These are phyloP conservation scores for Neurospora discreta DNA, from an alignment of 495 filamentous ascomycete species.

Conservation along the genomic window DNA sequence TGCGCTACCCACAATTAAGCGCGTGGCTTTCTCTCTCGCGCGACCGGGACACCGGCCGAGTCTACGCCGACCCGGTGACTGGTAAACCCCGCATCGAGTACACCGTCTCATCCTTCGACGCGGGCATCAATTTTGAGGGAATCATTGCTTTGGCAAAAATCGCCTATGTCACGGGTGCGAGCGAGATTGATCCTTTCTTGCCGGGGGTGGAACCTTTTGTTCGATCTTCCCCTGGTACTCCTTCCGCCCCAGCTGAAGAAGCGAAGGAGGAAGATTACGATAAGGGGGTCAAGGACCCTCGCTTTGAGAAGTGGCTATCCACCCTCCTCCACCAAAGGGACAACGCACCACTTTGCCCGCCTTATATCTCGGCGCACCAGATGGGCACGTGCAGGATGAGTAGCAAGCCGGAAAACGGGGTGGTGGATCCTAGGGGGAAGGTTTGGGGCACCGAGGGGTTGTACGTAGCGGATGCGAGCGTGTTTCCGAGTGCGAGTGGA, in stretches of 20 bases:
- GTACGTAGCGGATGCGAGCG: conserved; percentile 76
- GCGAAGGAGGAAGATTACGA: conserved; percentile 30
- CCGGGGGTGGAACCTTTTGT: conserved; percentile 56
- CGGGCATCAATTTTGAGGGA: conserved; percentile 56
- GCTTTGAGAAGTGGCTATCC: conserved; percentile 57
- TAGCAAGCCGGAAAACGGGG: conserved; percentile 43
- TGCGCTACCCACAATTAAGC: conserved; percentile 51
- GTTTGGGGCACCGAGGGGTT: conserved; percentile 68
- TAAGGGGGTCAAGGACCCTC: conserved; percentile 13
- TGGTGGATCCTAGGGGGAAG: conserved; percentile 62
- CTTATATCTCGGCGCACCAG: conserved; percentile 61
- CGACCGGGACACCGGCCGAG: conserved; percentile 60
- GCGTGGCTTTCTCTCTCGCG: conserved; percentile 59
- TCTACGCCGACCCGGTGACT: conserved; percentile 62
- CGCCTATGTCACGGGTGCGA: conserved; percentile 63
- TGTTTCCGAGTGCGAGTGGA: conserved; percentile 81
- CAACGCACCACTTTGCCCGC: conserved; percentile 37
- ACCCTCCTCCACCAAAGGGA: conserved; percentile 42
- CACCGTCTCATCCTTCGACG: conserved; percentile 56
- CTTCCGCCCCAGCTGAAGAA: background rate
- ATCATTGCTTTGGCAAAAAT: conserved; percentile 62
- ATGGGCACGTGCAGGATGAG: conserved; percentile 90
- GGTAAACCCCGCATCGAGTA: conserved; percentile 57
- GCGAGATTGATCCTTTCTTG: conserved; percentile 57
- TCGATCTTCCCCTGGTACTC: conserved; percentile 24